phyloP scores from a whole-genome alignment of 2,329 filamentous ascomycete genomes.

The Myriosclerotinia curreyana region DNA sequence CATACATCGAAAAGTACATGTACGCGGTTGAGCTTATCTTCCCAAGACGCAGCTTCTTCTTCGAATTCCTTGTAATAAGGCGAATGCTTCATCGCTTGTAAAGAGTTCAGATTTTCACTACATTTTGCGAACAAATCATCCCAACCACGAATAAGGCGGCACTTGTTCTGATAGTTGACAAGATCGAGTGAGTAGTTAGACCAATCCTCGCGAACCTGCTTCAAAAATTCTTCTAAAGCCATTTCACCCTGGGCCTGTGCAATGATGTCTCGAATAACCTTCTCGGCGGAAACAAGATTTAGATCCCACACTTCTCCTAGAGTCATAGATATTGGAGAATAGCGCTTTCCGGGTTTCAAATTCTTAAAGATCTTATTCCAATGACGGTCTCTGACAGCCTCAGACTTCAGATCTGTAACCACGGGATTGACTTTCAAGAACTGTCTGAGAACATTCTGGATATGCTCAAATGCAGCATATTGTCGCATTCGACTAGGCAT shows the following conservation, averaged over 20 bases:
- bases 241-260: slow-evolving; percentile 96
- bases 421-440: slow-evolving; percentile 88
- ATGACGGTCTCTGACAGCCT: slow-evolving; percentile 92
- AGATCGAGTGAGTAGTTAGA: slow-evolving; percentile 91
- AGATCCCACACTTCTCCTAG: slow-evolving; percentile 99
- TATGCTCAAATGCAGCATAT: slow-evolving; percentile 99
- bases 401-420: slow-evolving; percentile 87
- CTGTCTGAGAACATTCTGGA: slow-evolving; percentile 84
- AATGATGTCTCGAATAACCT: slow-evolving; percentile 88
- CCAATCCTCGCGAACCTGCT: slow-evolving; percentile 95
- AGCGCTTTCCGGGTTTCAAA: slow-evolving; percentile 86
- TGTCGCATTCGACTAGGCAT: slow-evolving; percentile 99
- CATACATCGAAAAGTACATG: slow-evolving; percentile 98
- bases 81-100: slow-evolving; percentile 98
- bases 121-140: slow-evolving; percentile 98
- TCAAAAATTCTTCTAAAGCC: slow-evolving; percentile 95
- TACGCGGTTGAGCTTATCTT: slow-evolving; percentile 95
- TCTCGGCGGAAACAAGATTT: slow-evolving; percentile 82
- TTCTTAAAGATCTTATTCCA: slow-evolving; percentile 98
- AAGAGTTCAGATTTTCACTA: slow-evolving; percentile 93
- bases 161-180: slow-evolving; percentile 97
- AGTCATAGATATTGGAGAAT: slow-evolving; percentile 90
- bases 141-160: slow-evolving; percentile 93
- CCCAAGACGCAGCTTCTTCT: slow-evolving; percentile 93
- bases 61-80: slow-evolving; percentile 99